Conservation (phyloP, 1,139 yeast genomes). For the Nakaseomyces nivariensis region DNA sequence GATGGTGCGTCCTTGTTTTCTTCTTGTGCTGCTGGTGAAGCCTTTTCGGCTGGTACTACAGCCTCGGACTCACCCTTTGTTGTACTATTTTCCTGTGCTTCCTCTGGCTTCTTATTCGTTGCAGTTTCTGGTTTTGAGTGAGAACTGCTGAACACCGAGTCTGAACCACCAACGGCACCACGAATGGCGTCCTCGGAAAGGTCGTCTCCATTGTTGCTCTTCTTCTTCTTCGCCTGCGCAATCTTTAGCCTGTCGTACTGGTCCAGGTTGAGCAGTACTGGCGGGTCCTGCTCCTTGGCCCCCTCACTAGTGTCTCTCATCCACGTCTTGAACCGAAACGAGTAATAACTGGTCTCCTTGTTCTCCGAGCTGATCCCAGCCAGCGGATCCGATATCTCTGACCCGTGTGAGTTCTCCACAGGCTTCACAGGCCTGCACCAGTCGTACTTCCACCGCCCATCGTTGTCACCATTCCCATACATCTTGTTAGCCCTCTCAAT, state of each 20-base stretch:
- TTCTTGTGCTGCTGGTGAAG: neutral
- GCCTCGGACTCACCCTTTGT: no score
- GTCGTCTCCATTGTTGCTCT: slow-evolving; percentile 23
- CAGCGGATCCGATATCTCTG: neutral
- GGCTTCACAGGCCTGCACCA: slow-evolving; percentile 19
- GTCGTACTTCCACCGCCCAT: slow-evolving; percentile 20
- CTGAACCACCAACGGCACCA: slow-evolving; percentile 52
- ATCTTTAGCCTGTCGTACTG: slow-evolving; percentile 12
- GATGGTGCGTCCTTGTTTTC: neutral
- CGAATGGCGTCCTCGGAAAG: slow-evolving; percentile 49
- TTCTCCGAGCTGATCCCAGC: slow-evolving; percentile 2
- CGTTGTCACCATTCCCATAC: slow-evolving; percentile 12
- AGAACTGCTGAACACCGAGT: slow-evolving; percentile 25
- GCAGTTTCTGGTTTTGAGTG: slow-evolving; percentile 1
- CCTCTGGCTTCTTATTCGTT: neutral
- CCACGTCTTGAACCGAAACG: slow-evolving; percentile 21
- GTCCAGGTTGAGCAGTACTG: slow-evolving; percentile 11
- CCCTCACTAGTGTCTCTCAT: slow-evolving; percentile 6
- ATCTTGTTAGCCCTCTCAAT: slow-evolving; percentile 20
- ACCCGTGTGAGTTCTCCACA: slow-evolving; percentile 5
- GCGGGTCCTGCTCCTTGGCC: slow-evolving; percentile 7
- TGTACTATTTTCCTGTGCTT: no score
- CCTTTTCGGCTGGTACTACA: neutral
- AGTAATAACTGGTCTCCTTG: slow-evolving; percentile 10
- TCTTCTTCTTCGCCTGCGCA: slow-evolving; percentile 4